Conservation (phyloP, 2,329 filamentous ascomycete species). For the Trichoderma sp. region DNA sequence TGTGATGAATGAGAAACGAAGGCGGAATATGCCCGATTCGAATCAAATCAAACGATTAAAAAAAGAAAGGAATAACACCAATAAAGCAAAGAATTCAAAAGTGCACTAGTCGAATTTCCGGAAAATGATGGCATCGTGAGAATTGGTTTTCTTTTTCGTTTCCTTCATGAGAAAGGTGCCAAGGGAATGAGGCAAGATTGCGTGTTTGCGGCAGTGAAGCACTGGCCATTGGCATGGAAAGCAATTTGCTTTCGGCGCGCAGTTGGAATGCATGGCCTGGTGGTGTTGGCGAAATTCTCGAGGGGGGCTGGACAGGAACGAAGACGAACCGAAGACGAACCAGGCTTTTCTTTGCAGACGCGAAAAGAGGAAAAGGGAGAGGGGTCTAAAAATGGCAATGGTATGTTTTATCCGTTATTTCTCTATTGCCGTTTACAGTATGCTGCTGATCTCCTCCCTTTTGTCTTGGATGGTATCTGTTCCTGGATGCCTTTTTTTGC, state of each 20-base stretch:
- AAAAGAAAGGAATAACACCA: background rate
- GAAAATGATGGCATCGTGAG: background rate
- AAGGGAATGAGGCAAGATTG: background rate
- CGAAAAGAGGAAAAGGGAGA: background rate
- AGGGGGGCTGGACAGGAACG: background rate
- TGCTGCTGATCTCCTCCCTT: background rate
- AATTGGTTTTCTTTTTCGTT: background rate
- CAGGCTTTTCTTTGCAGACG: background rate
- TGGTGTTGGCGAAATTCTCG: background rate
- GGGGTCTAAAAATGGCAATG: background rate
- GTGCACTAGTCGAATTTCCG: background rate
- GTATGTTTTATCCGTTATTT: background rate
- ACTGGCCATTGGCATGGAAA: background rate
- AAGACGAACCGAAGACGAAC: background rate
- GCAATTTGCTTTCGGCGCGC: conserved; percentile 16
- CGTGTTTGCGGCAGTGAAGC: background rate
- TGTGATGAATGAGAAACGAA: conserved; percentile 13
- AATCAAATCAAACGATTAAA: background rate
- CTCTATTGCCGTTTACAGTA: background rate
- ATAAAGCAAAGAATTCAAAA: background rate
- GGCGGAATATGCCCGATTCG: background rate
- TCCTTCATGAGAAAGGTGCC: too few species aligned
- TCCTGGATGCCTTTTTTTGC: background rate
- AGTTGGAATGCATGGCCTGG: background rate
- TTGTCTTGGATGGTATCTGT: background rate